phyloP scores from a whole-genome alignment of 352 stramenopile genomes.

The Pythium utonaiense region DNA sequence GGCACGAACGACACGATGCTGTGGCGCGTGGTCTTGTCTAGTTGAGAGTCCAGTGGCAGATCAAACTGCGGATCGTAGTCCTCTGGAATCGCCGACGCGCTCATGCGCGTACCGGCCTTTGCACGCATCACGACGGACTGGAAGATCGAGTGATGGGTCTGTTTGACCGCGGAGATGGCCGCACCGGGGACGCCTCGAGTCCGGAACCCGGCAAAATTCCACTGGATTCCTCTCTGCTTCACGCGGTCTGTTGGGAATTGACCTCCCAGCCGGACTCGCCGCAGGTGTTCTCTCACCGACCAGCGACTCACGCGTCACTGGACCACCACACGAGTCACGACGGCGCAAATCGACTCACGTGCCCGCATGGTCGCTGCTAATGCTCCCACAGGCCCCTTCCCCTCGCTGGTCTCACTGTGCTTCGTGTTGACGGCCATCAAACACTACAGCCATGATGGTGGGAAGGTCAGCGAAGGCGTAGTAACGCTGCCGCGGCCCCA shows the following conservation, averaged over 20 bases:
- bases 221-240: not conserved
- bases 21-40: slow-evolving; percentile 47
- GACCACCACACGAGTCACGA: not conserved
- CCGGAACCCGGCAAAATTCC: not conserved
- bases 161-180: not conserved
- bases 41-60: slow-evolving; percentile 25
- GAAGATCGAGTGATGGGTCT: not conserved
- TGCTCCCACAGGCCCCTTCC: not conserved
- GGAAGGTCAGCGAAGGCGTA: not conserved
- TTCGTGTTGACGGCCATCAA: not conserved
- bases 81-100: slow-evolving; percentile 50
- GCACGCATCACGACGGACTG: not conserved
- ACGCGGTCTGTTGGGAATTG: not conserved
- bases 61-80: slow-evolving; percentile 41
- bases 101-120: slow-evolving; percentile 36
- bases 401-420: not conserved
- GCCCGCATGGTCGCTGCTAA: not conserved
- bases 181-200: not conserved
- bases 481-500: not conserved
- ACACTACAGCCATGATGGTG: not conserved
- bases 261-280: not conserved
- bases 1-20: slow-evolving; percentile 51
- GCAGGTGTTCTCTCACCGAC: not conserved
- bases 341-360: not conserved
- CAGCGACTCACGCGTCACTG: not conserved